These are phyloP conservation scores for Medicago ruthenica DNA, from an alignment of 306 rosid species.

Conservation along the genomic window DNA sequence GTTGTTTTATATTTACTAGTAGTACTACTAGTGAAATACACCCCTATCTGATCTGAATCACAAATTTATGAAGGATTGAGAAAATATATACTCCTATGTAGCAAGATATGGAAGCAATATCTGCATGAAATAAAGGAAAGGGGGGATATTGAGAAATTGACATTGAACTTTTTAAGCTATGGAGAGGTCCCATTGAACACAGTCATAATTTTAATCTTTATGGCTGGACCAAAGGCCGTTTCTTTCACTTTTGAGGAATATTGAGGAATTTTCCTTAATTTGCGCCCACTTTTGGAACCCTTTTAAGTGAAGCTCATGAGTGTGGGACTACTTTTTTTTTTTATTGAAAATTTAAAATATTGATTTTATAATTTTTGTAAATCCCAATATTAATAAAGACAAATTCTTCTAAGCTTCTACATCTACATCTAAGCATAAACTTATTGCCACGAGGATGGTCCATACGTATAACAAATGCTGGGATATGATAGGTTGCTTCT, in stretches of 20 bases:
- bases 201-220: conserved; percentile 40
- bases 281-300: conserved; percentile 58
- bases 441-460: conserved; percentile 39
- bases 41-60: not conserved
- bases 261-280: conserved; percentile 64
- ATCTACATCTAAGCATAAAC: conserved; percentile 23
- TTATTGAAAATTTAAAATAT: too few relatives aligned
- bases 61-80: conserved; percentile 40
- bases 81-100: not conserved
- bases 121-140: conserved; percentile 35
- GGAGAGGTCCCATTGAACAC: conserved; percentile 36
- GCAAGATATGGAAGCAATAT: conserved; percentile 42
- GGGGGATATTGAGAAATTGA: conserved; percentile 32
- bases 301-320: conserved; percentile 53
- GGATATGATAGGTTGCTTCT: conserved; percentile 25
- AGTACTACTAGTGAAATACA: not conserved
- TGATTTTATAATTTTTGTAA: conserved; percentile 22
- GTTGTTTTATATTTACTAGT: not conserved
- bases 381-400: conserved; percentile 53
- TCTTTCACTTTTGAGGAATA: conserved; percentile 43
- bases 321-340: conserved; percentile 31
- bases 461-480: conserved; percentile 46
- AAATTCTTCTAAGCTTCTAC: conserved; percentile 36
- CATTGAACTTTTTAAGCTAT: conserved; percentile 41
- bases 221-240: conserved; percentile 42